Percentiles rank a stretch among this genome's conserved stretches.
Evolutionary conservation across 306 rosid species (phyloP).

Genomic region (barrel medic (Medicago truncatula)): MtrunA17r5.0-ANR NC_053046.1:18067001-18067500

Average conservation of each 20-base stretch:
- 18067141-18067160: no score
- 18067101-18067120: no score
- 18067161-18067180: slow-evolving; percentile 3
- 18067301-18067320: not conserved
- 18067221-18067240: not conserved
- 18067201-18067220: not conserved
- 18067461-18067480: not conserved
- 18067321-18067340: not conserved
- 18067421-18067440: not conserved
- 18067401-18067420: not conserved
- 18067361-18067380: not conserved
- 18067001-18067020: not conserved
- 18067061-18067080: no score
- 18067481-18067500: not conserved
- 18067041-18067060: no score
- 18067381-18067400: not conserved
- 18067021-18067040: no score
- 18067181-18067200: not conserved
- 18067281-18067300: not conserved
- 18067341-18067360: not conserved
- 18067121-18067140: no score
- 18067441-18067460: not conserved
- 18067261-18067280: not conserved
- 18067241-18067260: not conserved
- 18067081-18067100: no score